A percentile compares a stretch with the other conserved stretches of the same genome.
Conservation (phyloP, 2,329 filamentous ascomycete species). For the Curvularia sp. region DNA sequence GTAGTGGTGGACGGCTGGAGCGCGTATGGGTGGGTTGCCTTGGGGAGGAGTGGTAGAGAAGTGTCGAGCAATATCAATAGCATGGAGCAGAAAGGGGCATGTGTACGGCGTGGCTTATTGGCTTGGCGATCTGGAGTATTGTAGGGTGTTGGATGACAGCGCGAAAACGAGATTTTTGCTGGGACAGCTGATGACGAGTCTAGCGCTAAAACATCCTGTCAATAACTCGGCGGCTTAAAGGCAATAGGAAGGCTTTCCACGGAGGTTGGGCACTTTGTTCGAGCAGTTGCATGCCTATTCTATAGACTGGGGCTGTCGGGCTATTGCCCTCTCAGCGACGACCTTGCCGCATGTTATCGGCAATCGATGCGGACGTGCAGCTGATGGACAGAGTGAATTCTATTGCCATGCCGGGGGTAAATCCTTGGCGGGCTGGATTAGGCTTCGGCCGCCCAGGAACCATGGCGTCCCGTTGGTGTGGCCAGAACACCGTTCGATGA, state of each 20-base stretch:
- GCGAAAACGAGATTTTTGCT: conserved; percentile 4
- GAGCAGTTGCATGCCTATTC: background rate
- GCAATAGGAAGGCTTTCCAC: background rate
- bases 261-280: background rate
- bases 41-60: conserved; percentile 10
- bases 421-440: conserved; percentile 12
- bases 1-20: conserved; percentile 4
- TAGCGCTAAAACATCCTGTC: conserved; percentile 7
- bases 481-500: conserved; percentile 31
- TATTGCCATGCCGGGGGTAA: conserved; percentile 11
- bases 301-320: conserved; percentile 1
- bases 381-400: conserved; percentile 9
- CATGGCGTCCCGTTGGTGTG: conserved; percentile 22
- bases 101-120: conserved; percentile 25
- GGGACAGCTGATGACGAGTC: conserved; percentile 1
- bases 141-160: conserved; percentile 8
- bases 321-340: background rate
- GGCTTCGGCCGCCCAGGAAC: conserved; percentile 19
- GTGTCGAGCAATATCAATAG: conserved; percentile 3
- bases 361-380: conserved; percentile 7
- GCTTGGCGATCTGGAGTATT: conserved; percentile 22
- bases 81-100: conserved; percentile 20
- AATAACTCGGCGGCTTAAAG: conserved; percentile 2
- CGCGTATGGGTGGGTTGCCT: conserved; percentile 1
- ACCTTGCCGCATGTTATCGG: background rate